Evolutionary conservation across 2,329 filamentous ascomycete species (phyloP), one percentile per base, ranked within the genome.

Genomic region (Penicillium digitatum): DNA sequence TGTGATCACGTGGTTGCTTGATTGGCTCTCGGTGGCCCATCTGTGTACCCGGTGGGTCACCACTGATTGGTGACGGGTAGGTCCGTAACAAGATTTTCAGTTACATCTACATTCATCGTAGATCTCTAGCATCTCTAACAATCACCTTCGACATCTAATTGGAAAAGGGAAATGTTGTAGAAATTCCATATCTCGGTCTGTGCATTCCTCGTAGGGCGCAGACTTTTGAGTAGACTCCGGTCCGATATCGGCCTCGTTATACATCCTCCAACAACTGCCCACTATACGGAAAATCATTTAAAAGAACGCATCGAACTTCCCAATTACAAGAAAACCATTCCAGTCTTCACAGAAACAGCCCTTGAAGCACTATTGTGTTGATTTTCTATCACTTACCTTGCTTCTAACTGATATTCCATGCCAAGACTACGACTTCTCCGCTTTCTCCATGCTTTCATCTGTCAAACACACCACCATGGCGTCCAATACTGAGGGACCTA

Each of bases 241-340:
- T 54, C 52, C 52, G 52, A 54, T 54, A 54, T 54, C 52, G 52
- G 52, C 52, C 46, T 31, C 39, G 11, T 14, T 42, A 22, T 39
- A 12, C 20, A 27, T 12, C 31, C 16, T 22, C 14, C 20, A 39
- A 12, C 16, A 18, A 12, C 16, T 31, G 12, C 9, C 22, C 44
- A 22, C 24, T 32, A 3, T 45, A 39, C 29, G 4, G 16, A 27
- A 24, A 38, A 48, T 31, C 20, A 22, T 54, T 51, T 54, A 54
- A 51, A 9, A 39, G 20, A 29, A 32, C 20, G 29, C 12, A 45
- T 9, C 12, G 8, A 16, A 18, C 26, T 5, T 14, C 14, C 14
- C 3, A 31, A 16, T 14, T 5, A 37, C n/a, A 3, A 20, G 16
- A 1, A 12, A 29, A 27, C 8, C 5, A 24, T 34, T 14, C 3